phyloP scores from a whole-genome alignment of 192 early-diverging fungal species.

The Coemansia aciculifera region DNA sequence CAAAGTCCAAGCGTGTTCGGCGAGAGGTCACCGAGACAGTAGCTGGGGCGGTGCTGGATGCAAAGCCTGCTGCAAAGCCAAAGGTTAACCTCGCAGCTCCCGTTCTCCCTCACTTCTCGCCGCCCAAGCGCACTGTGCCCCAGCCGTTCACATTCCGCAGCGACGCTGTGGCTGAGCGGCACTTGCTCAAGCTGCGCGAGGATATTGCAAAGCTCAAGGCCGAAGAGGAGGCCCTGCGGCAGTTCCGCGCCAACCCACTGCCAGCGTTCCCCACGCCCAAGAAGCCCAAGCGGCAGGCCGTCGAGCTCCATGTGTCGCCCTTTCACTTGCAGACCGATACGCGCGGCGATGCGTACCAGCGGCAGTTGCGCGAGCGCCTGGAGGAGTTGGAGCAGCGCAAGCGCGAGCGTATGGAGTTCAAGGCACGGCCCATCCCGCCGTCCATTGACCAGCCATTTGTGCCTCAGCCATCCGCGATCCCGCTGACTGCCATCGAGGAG shows the following conservation, averaged over 20 bases:
- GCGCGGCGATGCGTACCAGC: constrained; percentile 55
- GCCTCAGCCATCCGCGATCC: constrained; percentile 55
- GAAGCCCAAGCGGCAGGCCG: constrained; percentile 30
- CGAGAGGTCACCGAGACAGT: constrained; percentile 6
- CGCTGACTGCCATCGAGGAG: constrained; percentile 49
- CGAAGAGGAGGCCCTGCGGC: constrained; percentile 45
- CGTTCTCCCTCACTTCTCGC: constrained; percentile 13
- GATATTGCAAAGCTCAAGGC: constrained; percentile 50
- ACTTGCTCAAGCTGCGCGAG: constrained; percentile 59
- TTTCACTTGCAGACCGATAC: constrained; percentile 62
- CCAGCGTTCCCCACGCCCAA: constrained; percentile 57
- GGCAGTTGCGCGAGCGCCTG: constrained; percentile 44
- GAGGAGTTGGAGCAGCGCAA: constrained; percentile 52
- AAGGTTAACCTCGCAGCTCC: background rate
- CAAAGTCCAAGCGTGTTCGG: constrained; percentile 41
- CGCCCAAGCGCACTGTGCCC: constrained; percentile 39
- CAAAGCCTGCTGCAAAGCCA: background rate
- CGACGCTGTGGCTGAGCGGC: constrained; percentile 59
- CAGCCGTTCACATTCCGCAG: constrained; percentile 63
- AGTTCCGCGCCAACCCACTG: constrained; percentile 61
- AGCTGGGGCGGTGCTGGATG: background rate
- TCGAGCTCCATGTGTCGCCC: constrained; percentile 58
- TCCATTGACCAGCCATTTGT: constrained; percentile 62
- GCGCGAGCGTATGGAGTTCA: constrained; percentile 52
- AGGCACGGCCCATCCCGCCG: constrained; percentile 58